These are phyloP conservation scores for Fusarium tupiense DNA, from an alignment of 2,329 filamentous ascomycete species.

Conservation along the genomic window DNA sequence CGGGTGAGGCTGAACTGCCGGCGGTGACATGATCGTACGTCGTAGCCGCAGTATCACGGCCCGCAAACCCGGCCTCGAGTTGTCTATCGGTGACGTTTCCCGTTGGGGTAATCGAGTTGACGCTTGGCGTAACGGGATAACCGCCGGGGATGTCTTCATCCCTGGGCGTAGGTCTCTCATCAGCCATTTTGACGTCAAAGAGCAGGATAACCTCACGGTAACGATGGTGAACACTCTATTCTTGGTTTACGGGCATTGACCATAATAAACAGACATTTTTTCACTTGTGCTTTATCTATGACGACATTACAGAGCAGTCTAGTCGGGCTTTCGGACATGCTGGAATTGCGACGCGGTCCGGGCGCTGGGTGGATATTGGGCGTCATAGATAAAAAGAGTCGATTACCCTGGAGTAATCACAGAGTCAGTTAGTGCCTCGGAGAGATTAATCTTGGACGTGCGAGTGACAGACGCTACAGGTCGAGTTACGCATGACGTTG, in stretches of 20 bases:
- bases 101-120: constrained; percentile 18
- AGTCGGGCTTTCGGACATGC: constrained; percentile 34
- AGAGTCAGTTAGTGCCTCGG: not conserved
- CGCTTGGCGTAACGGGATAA: constrained; percentile 39
- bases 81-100: constrained; percentile 1
- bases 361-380: not conserved
- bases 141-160: constrained; percentile 42
- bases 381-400: constrained; percentile 21
- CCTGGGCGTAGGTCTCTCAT: constrained; percentile 36
- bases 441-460: not conserved
- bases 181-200: constrained; percentile 21
- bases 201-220: not conserved
- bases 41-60: not conserved
- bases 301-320: constrained; percentile 10
- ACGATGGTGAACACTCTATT: not conserved
- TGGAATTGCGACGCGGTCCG: constrained; percentile 7
- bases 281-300: constrained; percentile 19
- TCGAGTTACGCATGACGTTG: constrained; percentile 2
- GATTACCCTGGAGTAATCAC: not conserved
- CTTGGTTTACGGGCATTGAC: not conserved
- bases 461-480: not conserved
- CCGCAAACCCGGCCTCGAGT: constrained; percentile 28
- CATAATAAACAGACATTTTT: constrained; percentile 2
- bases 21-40: constrained; percentile 4
- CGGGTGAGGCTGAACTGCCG: not conserved